Evolutionary conservation across 2,329 filamentous ascomycete genomes (phyloP).

Genomic region (Aureobasidium vineae): DNA sequence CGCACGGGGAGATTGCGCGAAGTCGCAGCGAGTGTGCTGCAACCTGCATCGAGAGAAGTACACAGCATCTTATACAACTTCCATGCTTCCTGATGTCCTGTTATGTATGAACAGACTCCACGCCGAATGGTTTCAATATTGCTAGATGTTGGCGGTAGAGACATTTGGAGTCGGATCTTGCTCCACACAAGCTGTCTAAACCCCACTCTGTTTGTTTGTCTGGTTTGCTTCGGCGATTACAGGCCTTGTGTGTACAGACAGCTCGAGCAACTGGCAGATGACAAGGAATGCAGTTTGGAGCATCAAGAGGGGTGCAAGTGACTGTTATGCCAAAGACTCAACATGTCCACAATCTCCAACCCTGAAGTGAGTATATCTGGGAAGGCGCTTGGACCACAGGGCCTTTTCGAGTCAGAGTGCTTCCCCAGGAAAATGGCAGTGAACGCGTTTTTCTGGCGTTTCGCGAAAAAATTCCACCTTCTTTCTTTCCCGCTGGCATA

Average conservation of each 20-base stretch:
- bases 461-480: slow-evolving; percentile 31
- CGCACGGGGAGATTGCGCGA: neutral
- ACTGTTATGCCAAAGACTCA: neutral
- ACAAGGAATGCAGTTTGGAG: neutral
- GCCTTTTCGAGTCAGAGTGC: slow-evolving; percentile 11
- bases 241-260: neutral
- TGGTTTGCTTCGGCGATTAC: neutral
- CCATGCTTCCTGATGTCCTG: neutral
- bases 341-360: neutral
- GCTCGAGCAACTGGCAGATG: neutral
- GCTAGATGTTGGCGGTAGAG: neutral
- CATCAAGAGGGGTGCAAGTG: neutral
- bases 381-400: neutral
- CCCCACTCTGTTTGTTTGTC: slow-evolving; percentile 2
- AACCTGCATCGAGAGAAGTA: neutral
- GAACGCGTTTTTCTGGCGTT: slow-evolving; percentile 27
- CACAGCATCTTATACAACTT: neutral
- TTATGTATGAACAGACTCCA: too few species aligned
- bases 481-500: slow-evolving; percentile 45
- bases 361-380: neutral
- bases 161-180: neutral
- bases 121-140: neutral
- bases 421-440: slow-evolving; percentile 4
- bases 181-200: neutral
- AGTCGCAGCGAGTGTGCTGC: neutral